Evolutionary conservation across 495 filamentous ascomycete species (phyloP).

Genomic region (Cercophora samala): DNA sequence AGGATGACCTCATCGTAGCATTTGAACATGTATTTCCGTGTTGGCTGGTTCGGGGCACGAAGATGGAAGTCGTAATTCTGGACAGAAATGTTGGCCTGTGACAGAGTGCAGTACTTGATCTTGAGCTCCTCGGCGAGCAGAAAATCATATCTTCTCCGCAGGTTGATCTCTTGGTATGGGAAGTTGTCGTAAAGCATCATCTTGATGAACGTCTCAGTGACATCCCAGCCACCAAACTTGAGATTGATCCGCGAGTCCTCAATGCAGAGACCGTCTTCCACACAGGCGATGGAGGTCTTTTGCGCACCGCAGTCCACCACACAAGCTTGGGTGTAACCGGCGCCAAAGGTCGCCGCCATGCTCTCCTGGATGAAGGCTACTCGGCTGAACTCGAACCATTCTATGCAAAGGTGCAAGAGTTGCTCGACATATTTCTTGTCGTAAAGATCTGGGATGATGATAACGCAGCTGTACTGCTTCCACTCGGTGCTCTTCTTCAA

Average conservation of each 20-base stretch:
- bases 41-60: conserved; percentile 80
- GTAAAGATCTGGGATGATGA: conserved; percentile 94
- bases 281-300: conserved; percentile 96
- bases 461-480: conserved; percentile 86
- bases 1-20: conserved; percentile 91
- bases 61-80: conserved; percentile 84
- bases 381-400: conserved; percentile 79
- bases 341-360: conserved; percentile 91
- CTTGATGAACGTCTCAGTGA: conserved; percentile 90
- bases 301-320: conserved; percentile 96
- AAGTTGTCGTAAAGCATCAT: conserved; percentile 97
- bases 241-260: conserved; percentile 89
- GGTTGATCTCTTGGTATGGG: conserved; percentile 88
- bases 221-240: conserved; percentile 88
- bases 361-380: conserved; percentile 95
- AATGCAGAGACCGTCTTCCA: conserved; percentile 92
- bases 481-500: conserved; percentile 75
- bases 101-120: conserved; percentile 80
- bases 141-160: conserved; percentile 86
- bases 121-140: conserved; percentile 93
- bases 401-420: conserved; percentile 77
- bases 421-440: conserved; percentile 88
- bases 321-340: conserved; percentile 85
- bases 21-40: conserved; percentile 88
- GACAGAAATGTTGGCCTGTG: conserved; percentile 76